Evolutionary conservation across 116 monocot genomes (phyloP).

Genomic region (Dioscorea cayenensis): DNA sequence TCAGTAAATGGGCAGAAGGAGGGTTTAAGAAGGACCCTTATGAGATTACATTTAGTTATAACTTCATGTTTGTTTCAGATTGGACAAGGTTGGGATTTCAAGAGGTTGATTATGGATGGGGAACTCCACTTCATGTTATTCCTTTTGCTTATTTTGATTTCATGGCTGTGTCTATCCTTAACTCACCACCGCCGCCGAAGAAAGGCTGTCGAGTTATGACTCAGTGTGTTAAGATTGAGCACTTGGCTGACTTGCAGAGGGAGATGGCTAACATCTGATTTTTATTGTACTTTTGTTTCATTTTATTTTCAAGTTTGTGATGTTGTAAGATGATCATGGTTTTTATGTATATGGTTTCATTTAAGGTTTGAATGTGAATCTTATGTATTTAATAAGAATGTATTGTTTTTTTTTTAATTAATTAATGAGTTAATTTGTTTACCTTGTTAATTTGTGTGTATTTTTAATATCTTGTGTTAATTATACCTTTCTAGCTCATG

Average conservation of each 20-base stretch:
- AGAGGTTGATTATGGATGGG: constrained; percentile 57
- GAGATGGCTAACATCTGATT: constrained; percentile 6
- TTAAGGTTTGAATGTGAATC: too few relatives aligned
- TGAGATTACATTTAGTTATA: constrained; percentile 21
- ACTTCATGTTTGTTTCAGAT: constrained; percentile 40
- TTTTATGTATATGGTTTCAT: too few relatives aligned
- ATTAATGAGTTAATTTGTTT: too few relatives aligned
- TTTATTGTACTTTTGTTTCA: too few relatives aligned
- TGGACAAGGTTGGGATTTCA: constrained; percentile 43
- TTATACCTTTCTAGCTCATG: too few relatives aligned
- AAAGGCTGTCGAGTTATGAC: constrained; percentile 31
- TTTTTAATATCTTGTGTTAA: too few relatives aligned
- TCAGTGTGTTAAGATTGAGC: constrained; percentile 37
- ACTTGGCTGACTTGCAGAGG: constrained; percentile 13
- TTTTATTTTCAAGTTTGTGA: too few relatives aligned
- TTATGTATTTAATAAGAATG: too few relatives aligned
- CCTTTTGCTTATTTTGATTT: constrained; percentile 32
- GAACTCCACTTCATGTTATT: constrained; percentile 21
- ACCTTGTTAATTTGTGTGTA: too few relatives aligned
- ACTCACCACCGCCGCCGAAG: constrained; percentile 22
- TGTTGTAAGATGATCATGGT: too few relatives aligned
- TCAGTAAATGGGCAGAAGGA: constrained; percentile 30
- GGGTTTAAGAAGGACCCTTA: constrained; percentile 35
- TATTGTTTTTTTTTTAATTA: too few relatives aligned
- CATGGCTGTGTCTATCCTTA: constrained; percentile 44